Conservation (phyloP, 371 early-diverging fungal species). For the Sporodiniella umbellata region DNA sequence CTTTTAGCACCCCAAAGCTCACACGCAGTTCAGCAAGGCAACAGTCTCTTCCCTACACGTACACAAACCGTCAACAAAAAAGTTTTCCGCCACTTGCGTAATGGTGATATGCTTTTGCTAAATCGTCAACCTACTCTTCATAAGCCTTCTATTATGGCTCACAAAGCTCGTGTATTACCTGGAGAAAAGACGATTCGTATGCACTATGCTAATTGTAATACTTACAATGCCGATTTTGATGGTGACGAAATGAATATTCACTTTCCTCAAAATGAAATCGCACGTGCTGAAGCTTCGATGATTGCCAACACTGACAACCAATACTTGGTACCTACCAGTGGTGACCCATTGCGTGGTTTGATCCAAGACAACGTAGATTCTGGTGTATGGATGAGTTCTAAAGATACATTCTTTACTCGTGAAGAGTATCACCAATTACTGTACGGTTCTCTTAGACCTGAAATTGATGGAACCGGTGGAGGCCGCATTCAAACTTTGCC, state of each 20-base stretch:
- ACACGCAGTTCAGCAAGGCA: slow-evolving; percentile 39
- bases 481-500: slow-evolving; percentile 78
- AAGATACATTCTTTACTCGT: slow-evolving; percentile 87
- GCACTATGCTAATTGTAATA: slow-evolving; percentile 99
- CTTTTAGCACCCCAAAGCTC: slow-evolving; percentile 83
- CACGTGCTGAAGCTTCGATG: slow-evolving; percentile 93
- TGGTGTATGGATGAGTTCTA: slow-evolving; percentile 92
- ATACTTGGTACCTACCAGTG: slow-evolving; percentile 98
- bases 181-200: slow-evolving; percentile 97
- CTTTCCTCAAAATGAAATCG: slow-evolving; percentile 98
- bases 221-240: slow-evolving; percentile 99
- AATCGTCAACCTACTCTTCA: slow-evolving; percentile 99
- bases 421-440: slow-evolving; percentile 94
- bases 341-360: slow-evolving; percentile 98
- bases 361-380: slow-evolving; percentile 99
- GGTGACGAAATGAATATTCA: slow-evolving; percentile 99
- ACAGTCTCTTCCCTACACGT: slow-evolving; percentile 57
- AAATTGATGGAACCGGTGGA: slow-evolving; percentile 62
- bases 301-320: slow-evolving; percentile 97
- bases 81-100: slow-evolving; percentile 95
- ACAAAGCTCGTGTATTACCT: slow-evolving; percentile 95
- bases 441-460: slow-evolving; percentile 83
- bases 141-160: slow-evolving; percentile 99
- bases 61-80: slow-evolving; percentile 85
- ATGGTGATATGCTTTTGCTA: slow-evolving; percentile 97